phyloP scores from a whole-genome alignment of 1,139 yeast genomes.

The Debaryomycetaceae sp. region DNA sequence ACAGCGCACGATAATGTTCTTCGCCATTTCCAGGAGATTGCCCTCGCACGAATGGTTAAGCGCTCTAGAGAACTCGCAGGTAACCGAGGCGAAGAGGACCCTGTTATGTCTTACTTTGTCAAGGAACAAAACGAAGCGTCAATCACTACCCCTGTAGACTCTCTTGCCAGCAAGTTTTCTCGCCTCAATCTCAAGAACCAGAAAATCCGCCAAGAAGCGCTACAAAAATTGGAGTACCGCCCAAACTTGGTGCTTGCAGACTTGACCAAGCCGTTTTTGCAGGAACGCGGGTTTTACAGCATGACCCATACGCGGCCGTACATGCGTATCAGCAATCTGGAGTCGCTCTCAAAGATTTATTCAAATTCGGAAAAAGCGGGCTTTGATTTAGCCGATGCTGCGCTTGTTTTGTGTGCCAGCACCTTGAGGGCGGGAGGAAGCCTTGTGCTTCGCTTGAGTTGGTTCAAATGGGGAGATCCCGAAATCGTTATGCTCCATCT shows the following conservation, averaged over 20 bases:
- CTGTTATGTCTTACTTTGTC: conserved; percentile 15
- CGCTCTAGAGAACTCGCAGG: conserved; percentile 1
- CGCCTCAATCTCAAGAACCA: conserved; percentile 4
- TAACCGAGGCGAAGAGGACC: neutral
- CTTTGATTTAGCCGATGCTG: conserved; percentile 81
- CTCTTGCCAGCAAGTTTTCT: conserved; percentile 2
- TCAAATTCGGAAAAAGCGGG: conserved; percentile 17
- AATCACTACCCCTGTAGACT: conserved; percentile 11
- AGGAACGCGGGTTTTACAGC: conserved; percentile 52
- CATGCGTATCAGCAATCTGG: conserved; percentile 17
- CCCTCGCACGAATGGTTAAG: conserved; percentile 9
- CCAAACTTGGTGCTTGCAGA: conserved; percentile 70
- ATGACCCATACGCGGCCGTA: conserved; percentile 73
- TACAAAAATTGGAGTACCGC: conserved; percentile 11
- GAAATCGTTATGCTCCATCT: conserved; percentile 52
- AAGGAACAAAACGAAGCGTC: conserved; percentile 17
- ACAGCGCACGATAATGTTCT: conserved; percentile 52
- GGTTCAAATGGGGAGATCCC: conserved; percentile 37
- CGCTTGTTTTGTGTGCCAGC: conserved; percentile 64
- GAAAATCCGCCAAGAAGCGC: conserved; percentile 4
- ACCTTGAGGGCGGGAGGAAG: conserved; percentile 58
- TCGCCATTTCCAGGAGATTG: conserved; percentile 40
- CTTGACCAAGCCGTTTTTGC: conserved; percentile 70
- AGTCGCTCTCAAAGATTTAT: conserved; percentile 16
- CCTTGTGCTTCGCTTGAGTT: conserved; percentile 61